Evolutionary conservation across 2,329 filamentous ascomycete genomes (phyloP), one percentile per base, ranked within the genome.

Genomic region (Hymenoscyphus scutula): DNA sequence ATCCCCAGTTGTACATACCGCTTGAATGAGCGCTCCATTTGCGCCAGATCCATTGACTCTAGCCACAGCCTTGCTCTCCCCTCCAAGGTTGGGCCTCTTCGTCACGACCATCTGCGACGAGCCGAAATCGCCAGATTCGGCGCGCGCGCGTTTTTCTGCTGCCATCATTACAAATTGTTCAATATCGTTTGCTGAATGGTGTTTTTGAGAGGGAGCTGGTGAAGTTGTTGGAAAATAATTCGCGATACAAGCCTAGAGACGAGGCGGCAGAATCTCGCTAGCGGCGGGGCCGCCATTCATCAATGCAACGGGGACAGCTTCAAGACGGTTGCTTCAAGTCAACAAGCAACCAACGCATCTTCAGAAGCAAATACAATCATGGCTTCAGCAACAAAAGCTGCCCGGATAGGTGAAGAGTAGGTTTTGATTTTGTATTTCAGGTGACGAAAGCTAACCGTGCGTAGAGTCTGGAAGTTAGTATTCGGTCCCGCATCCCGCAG

Each of bases 131-230:
- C 90, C 89, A 11, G 58, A 59, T 65, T 90, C 88, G n/a, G 93
- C 92, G 48, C 58, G 58, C 64, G 92, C 90, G 74, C 95, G 87
- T 80, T 99, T 98, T 78, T 96, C 93, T 66, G 90, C 84, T 37
- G 92, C 92, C 93, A 97, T 97, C 64, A 62, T 72, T 62, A 45
- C 25, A 48, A 29, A 13, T 60, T 56, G 10, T 48, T 29, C 11
- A 7, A n/a, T 15, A n/a, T 23, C 38, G 58, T 30, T 32, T 19
- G 5, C 51, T 60, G 27, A 34, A 27, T 34, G 23, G 4, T 59
- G 37, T 38, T 30, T 32, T 48, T 48, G 19, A 15, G 38, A 48
- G 38, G 56, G 30, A 34, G 45, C 41, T 54, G 29, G 19, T 57
- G 27, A 23, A 37, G 29, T 56, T 53, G 37, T 25, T 54, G 56